phyloP scores from a whole-genome alignment of 192 early-diverging fungal genomes.

The Jimgerdemannia lactiflua region DNA sequence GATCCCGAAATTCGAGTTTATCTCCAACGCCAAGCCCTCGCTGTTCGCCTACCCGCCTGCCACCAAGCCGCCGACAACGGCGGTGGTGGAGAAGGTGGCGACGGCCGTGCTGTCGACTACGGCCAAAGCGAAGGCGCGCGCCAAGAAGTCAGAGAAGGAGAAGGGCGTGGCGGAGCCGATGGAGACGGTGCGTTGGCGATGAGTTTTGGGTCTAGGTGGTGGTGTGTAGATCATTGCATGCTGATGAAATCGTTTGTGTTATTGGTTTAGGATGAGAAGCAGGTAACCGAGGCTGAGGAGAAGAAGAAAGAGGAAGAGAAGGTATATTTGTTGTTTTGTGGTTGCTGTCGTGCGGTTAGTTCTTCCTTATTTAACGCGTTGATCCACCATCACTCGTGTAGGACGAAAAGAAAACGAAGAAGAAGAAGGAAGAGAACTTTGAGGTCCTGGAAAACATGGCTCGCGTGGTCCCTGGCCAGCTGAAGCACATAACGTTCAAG shows the following conservation, averaged over 20 bases:
- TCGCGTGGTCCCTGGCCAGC: constrained; percentile 84
- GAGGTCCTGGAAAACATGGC: constrained; percentile 86
- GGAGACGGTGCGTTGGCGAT: constrained; percentile 34
- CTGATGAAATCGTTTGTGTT: background rate
- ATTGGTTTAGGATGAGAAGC: constrained; percentile 42
- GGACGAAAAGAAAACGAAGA: constrained; percentile 55
- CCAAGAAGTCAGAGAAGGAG: constrained; percentile 76
- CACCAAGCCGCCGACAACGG: constrained; percentile 77
- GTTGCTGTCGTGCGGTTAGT: background rate
- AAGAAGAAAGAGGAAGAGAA: constrained; percentile 59
- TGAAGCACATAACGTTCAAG: constrained; percentile 84
- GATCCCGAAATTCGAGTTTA: constrained; percentile 82
- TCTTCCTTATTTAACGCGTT: background rate
- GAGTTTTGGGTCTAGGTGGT: background rate
- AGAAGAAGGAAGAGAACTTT: constrained; percentile 71
- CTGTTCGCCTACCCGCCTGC: constrained; percentile 93
- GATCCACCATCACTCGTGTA: constrained; percentile 5
- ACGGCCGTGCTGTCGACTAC: constrained; percentile 97
- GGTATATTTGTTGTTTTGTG: constrained; percentile 19
- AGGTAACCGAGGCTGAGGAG: constrained; percentile 36
- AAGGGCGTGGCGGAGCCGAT: constrained; percentile 54
- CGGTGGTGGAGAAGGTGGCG: constrained; percentile 85
- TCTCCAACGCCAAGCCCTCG: constrained; percentile 83
- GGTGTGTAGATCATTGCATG: background rate
- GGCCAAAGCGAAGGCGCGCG: constrained; percentile 84